Percentiles rank a stretch among this genome's conserved stretches.
Conservation (phyloP, 768 basidiomycete genomes). For the Pulveroboletus sp. region DNA sequence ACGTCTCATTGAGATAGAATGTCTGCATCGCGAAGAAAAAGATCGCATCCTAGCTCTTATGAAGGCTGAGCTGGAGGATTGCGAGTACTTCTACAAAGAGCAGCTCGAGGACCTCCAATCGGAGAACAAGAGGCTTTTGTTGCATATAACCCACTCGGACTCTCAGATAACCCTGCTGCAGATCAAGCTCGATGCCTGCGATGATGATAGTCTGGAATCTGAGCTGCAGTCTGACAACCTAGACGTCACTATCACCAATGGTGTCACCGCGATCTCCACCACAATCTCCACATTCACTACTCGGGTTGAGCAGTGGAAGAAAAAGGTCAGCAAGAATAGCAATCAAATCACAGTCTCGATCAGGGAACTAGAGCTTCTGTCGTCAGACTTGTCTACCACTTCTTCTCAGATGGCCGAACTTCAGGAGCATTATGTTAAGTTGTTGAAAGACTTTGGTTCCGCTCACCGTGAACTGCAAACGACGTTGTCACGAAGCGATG, state of each 20-base stretch:
- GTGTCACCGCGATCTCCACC: neutral
- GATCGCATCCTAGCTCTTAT: neutral
- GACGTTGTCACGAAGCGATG: neutral
- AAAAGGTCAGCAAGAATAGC: neutral
- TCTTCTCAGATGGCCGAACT: neutral
- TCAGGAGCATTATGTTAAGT: neutral
- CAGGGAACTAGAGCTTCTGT: slow-evolving; percentile 7
- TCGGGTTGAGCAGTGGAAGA: slow-evolving; percentile 1
- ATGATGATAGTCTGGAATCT: too few species aligned
- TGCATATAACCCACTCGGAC: neutral
- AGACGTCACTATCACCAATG: neutral
- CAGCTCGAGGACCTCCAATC: neutral
- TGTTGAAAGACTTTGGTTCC: neutral
- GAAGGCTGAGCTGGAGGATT: neutral
- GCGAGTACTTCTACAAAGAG: neutral
- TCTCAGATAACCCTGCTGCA: neutral
- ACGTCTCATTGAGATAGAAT: neutral
- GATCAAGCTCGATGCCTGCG: neutral
- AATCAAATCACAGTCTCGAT: neutral
- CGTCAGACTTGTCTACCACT: neutral
- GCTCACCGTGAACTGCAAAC: neutral
- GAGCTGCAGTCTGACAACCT: neutral
- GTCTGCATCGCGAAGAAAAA: slow-evolving; percentile 1
- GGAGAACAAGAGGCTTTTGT: neutral
- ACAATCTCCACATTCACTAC: neutral